phyloP scores from a whole-genome alignment of 2,329 filamentous ascomycete species.

The Tolypocladium tundrense region DNA sequence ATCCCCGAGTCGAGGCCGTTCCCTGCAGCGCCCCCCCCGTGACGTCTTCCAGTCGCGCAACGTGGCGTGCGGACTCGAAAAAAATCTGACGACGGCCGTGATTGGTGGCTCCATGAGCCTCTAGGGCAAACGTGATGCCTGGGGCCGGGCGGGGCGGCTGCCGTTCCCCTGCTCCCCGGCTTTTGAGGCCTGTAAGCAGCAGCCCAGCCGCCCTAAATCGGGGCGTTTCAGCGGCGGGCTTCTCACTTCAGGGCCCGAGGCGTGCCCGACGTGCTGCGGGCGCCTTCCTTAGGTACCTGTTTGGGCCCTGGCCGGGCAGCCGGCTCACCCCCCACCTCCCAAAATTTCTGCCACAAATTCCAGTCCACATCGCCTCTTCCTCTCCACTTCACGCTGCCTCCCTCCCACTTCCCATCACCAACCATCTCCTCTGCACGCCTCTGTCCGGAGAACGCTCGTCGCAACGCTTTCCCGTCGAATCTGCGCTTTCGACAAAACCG shows the following conservation, averaged over 20 bases:
- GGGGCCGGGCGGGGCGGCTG: background rate
- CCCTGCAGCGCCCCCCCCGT: background rate
- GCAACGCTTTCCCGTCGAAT: background rate
- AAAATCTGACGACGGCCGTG: background rate
- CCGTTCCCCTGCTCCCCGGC: background rate
- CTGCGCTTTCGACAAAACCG: background rate
- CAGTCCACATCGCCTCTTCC: constrained; percentile 5
- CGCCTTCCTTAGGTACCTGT: too few relatives aligned
- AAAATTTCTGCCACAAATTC: constrained; percentile 8
- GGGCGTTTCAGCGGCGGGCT: background rate
- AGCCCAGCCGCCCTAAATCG: background rate
- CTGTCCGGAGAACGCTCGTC: background rate
- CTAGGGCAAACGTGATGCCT: background rate
- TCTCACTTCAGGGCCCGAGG: background rate
- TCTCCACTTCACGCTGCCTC: constrained; percentile 11
- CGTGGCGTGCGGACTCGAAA: background rate
- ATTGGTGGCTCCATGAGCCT: background rate
- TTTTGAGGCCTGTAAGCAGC: background rate
- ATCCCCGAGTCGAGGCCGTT: background rate
- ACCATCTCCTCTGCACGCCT: constrained; percentile 6
- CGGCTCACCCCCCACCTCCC: background rate
- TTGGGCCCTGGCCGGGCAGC: background rate
- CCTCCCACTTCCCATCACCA: constrained; percentile 5
- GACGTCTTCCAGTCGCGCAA: background rate
- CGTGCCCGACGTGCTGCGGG: background rate